Evolutionary conservation across 306 rosid genomes (phyloP), one percentile per base, ranked within the genome.

Genomic region (Pyrus betulifolia): DNA sequence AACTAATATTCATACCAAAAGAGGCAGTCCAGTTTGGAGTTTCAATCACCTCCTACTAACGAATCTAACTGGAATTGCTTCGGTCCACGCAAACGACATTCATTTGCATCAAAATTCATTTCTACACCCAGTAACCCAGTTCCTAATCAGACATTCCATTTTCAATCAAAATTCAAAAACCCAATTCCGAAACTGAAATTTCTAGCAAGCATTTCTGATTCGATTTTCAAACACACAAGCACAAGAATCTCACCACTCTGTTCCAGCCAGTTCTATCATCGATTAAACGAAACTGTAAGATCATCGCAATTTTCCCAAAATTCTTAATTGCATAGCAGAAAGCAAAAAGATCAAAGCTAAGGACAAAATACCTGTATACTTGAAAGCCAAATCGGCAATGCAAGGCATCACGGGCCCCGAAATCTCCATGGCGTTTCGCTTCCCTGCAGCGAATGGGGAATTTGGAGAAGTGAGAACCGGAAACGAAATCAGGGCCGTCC

Each of bases 361-460:
- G 55, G 11, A 52, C 21, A 74, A 49, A 12, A 33, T 63, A 95
- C 99, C 96, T 17, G 97, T 78, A 72, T 82, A 95, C 69, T 92
- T 92, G 87, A 88, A 87, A 51, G 97, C 93, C 80, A 95, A 82
- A 77, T 95, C 96, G 33, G 97, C 76, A 27, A 95, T 40, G 89
- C 97, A 95, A 80, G 90, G 68, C 71, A 91, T 89, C 11, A 92
- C 96, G 5, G 90, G 90, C 71, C 79, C 88, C 5, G 99, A 90
- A 4, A 85, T 83, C 79, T 85, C 92, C 92, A 91, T 85, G 65
- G 80, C 87, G 52, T 35, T 85, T 70, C 64, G 74, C 71, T 82
- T 91, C 21, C 87, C 92, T 88, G 88, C 31, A 51, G 67, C n/a
- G 78, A 40, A 79, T 75, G n/a, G 40, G 52, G 57, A 15, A 49